These are phyloP conservation scores for Meredithiella fracta DNA, from an alignment of 2,329 filamentous ascomycete genomes.

Conservation along the genomic window DNA sequence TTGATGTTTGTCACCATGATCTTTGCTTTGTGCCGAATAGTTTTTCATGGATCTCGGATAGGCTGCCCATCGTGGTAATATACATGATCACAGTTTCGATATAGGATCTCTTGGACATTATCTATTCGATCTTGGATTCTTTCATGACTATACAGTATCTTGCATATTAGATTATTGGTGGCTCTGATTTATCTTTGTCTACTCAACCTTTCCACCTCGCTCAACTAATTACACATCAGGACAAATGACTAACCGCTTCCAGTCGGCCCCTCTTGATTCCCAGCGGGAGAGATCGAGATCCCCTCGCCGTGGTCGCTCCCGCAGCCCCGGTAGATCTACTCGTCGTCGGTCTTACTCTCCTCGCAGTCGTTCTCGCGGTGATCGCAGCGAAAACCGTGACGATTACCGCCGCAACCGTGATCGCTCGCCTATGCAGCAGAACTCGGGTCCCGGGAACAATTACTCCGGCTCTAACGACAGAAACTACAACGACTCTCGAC, in stretches of 20 bases:
- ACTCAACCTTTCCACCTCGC: neutral
- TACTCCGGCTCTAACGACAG: conserved; percentile 55
- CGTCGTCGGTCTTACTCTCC: conserved; percentile 65
- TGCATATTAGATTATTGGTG: too few relatives aligned
- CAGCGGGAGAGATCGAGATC: conserved; percentile 76
- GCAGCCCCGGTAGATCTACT: conserved; percentile 56
- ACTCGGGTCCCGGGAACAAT: conserved; percentile 49
- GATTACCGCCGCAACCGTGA: conserved; percentile 58
- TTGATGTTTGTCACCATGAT: neutral
- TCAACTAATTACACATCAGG: too few relatives aligned
- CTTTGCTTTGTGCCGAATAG: too few relatives aligned
- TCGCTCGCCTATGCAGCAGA: conserved; percentile 68
- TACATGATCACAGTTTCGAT: too few relatives aligned
- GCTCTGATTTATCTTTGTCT: too few relatives aligned
- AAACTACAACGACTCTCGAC: conserved; percentile 67
- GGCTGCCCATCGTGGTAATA: too few relatives aligned
- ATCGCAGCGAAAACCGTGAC: conserved; percentile 46
- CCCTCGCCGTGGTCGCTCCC: conserved; percentile 63
- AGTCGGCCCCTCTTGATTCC: conserved; percentile 18
- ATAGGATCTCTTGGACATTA: too few relatives aligned
- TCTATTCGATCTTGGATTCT: too few relatives aligned
- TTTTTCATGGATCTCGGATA: too few relatives aligned
- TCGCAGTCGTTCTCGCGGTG: conserved; percentile 52
- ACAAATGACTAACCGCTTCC: neutral
- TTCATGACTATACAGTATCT: too few relatives aligned